Percentiles rank a stretch among this genome's conserved stretches.
These are phyloP conservation scores for Macaranga tanarius DNA, from an alignment of 441 rosid species.

Conservation along the genomic window DNA sequence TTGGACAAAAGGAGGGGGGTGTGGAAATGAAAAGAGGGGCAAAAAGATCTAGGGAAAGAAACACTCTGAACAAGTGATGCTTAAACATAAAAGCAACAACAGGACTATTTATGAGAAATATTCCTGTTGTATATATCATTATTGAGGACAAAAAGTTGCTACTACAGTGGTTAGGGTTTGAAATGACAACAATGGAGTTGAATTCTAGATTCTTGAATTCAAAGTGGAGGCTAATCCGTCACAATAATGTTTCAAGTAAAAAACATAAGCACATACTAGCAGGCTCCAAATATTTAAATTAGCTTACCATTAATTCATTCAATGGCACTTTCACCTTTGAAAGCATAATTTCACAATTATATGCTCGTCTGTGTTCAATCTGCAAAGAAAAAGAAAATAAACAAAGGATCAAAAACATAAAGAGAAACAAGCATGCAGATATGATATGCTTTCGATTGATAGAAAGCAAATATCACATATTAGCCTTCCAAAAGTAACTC, in stretches of 20 bases:
- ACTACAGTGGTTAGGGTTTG: background rate
- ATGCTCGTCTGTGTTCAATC: constrained; percentile 95
- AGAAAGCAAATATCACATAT: background rate
- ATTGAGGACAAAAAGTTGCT: background rate
- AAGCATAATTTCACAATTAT: constrained; percentile 98
- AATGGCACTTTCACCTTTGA: constrained; percentile 92
- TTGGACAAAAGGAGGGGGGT: background rate
- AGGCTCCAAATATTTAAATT: constrained; percentile 15
- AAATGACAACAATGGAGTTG: background rate
- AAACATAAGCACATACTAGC: background rate
- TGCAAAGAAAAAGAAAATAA: constrained; percentile 32
- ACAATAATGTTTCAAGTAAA: background rate
- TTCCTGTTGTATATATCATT: too few relatives aligned
- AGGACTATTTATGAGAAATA: background rate
- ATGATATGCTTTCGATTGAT: background rate
- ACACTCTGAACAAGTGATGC: too few relatives aligned
- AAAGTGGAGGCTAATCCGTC: background rate
- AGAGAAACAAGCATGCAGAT: background rate
- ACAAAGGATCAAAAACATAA: background rate
- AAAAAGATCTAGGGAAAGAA: background rate
- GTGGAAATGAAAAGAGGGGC: background rate
- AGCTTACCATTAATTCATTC: constrained; percentile 77
- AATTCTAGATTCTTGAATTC: background rate
- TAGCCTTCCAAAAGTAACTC: constrained; percentile 1
- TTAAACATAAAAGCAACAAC: background rate